Conservation (phyloP, 164 flowering plant species). For the Tetracentron sinense region DNA sequence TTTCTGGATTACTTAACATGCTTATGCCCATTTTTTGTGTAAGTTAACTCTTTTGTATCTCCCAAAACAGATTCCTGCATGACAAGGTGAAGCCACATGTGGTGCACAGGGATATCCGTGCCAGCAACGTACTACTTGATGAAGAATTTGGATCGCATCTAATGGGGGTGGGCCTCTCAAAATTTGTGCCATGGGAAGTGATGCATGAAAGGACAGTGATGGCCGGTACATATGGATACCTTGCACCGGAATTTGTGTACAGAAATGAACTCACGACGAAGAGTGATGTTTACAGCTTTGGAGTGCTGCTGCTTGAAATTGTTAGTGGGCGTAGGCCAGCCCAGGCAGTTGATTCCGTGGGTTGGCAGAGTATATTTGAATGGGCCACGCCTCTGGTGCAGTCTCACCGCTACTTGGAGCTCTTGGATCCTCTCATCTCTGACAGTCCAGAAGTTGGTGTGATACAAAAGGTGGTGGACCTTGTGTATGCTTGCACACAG, state of each 20-base stretch:
- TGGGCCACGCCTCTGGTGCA: constrained; percentile 97
- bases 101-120: constrained; percentile 88
- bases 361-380: constrained; percentile 87
- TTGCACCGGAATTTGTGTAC: constrained; percentile 93
- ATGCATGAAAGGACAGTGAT: constrained; percentile 87
- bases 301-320: constrained; percentile 83
- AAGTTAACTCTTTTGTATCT: no score
- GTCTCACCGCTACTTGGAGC: constrained; percentile 67
- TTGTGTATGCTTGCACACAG: constrained; percentile 88
- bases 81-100: constrained; percentile 97
- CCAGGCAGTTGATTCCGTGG: constrained; percentile 78
- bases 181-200: constrained; percentile 92
- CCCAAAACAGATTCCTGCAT: constrained; percentile 67
- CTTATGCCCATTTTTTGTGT: background rate
- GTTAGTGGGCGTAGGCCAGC: constrained; percentile 88
- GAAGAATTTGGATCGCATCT: constrained; percentile 91
- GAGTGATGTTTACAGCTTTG: constrained; percentile 94
- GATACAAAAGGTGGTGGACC: constrained; percentile 87
- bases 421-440: constrained; percentile 73
- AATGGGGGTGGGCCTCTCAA: constrained; percentile 94
- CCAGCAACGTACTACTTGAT: constrained; percentile 84
- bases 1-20: background rate
- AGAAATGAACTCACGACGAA: constrained; percentile 95
- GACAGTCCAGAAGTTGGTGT: constrained; percentile 66
- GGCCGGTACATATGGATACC: constrained; percentile 90